Conservation (phyloP, 164 flowering plant species). For the Pachysandra terminalis region DNA sequence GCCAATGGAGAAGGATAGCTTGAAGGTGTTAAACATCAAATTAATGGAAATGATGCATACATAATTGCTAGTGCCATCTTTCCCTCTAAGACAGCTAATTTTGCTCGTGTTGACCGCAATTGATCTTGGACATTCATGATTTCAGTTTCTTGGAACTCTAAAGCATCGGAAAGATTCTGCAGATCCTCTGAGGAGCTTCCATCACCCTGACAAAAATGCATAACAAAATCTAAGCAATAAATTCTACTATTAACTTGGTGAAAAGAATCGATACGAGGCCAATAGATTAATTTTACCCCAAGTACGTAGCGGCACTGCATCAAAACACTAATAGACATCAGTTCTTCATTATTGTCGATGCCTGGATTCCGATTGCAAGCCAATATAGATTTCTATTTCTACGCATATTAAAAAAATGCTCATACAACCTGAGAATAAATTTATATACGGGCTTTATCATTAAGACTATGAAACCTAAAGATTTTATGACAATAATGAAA, state of each 20-base stretch:
- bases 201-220: constrained; percentile 35
- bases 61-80: constrained; percentile 69
- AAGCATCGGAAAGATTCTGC: constrained; percentile 69
- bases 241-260: neutral
- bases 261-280: neutral
- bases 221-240: neutral
- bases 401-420: neutral
- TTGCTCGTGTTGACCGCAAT: constrained; percentile 72
- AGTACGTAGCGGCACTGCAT: neutral
- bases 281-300: neutral
- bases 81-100: constrained; percentile 76
- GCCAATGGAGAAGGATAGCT: constrained; percentile 7
- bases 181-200: constrained; percentile 41
- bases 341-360: too few species aligned
- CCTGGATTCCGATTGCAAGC: too few species aligned
- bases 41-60: constrained; percentile 35
- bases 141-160: constrained; percentile 85
- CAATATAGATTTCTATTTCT: too few species aligned
- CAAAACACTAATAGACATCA: too few species aligned
- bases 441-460: neutral
- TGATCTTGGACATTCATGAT: constrained; percentile 58
- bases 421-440: neutral
- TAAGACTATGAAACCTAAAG: too few species aligned
- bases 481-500: too few species aligned
- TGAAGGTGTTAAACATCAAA: neutral